A percentile compares a stretch with the other conserved stretches of the same genome.
These are phyloP conservation scores for Sphaerulina musiva DNA, from an alignment of 2,329 filamentous ascomycete genomes.

Conservation along the genomic window DNA sequence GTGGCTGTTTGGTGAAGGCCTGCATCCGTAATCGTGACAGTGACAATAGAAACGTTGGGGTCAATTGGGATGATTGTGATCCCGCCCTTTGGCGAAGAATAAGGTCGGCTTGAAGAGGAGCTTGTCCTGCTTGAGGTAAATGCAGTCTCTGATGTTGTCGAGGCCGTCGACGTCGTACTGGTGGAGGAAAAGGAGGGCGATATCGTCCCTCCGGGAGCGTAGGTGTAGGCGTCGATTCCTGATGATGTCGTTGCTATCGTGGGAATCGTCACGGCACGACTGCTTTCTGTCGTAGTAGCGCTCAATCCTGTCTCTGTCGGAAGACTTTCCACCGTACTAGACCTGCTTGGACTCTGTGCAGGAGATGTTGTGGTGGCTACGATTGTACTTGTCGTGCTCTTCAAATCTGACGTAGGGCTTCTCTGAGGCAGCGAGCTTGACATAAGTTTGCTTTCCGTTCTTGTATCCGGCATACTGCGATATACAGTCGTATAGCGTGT, in stretches of 20 bases:
- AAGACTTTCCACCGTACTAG: background rate
- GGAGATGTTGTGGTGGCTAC: background rate
- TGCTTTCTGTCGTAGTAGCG: background rate
- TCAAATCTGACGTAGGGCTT: background rate
- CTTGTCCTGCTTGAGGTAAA: background rate
- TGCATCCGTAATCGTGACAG: constrained; percentile 17
- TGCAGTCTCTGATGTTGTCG: background rate
- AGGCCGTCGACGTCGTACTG: background rate
- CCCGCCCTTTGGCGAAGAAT: constrained; percentile 7
- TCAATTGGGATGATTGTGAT: constrained; percentile 26
- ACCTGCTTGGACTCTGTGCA: background rate
- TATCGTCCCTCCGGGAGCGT: background rate
- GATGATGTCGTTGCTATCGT: background rate
- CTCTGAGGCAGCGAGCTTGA: background rate
- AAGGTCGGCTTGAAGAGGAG: background rate
- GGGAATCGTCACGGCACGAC: background rate
- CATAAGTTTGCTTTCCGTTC: background rate
- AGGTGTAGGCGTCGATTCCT: background rate
- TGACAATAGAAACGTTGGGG: constrained; percentile 18
- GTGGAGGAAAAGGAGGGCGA: background rate
- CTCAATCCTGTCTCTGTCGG: background rate
- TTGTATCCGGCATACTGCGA: constrained; percentile 1
- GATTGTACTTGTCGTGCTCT: background rate
- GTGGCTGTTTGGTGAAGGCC: constrained; percentile 14
- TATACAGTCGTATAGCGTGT: constrained; percentile 23